These are phyloP conservation scores for Claviceps fusiformis DNA, from an alignment of 2,329 filamentous ascomycete species.

Conservation along the genomic window DNA sequence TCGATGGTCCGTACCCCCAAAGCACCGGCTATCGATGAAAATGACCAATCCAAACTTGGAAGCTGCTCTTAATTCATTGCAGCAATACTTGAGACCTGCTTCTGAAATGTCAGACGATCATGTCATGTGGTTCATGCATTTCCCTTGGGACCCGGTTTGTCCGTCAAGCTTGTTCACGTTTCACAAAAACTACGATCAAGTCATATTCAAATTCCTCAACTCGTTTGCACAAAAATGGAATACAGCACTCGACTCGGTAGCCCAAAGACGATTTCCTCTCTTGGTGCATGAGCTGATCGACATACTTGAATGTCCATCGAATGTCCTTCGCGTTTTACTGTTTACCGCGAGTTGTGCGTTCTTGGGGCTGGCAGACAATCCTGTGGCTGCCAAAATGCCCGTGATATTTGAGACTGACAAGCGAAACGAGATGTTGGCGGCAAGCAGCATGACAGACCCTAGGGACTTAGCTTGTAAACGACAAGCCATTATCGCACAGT, in stretches of 20 bases:
- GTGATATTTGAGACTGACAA: background rate
- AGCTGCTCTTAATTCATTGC: slow-evolving; percentile 8
- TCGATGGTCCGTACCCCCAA: slow-evolving; percentile 31
- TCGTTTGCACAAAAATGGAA: slow-evolving; percentile 13
- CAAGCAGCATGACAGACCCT: background rate
- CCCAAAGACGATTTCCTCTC: slow-evolving; percentile 14
- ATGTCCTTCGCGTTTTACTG: slow-evolving; percentile 12
- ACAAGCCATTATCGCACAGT: background rate
- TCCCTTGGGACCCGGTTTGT: background rate
- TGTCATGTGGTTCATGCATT: background rate
- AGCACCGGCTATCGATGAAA: slow-evolving; percentile 13
- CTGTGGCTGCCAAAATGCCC: background rate
- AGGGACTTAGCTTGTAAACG: background rate
- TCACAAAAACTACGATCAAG: background rate
- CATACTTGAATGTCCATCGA: slow-evolving; percentile 14
- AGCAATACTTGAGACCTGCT: background rate
- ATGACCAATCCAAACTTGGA: slow-evolving; percentile 8
- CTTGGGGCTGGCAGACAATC: slow-evolving; percentile 7
- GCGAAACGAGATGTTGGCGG: background rate
- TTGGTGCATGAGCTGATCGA: slow-evolving; percentile 13
- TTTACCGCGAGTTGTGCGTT: slow-evolving; percentile 18
- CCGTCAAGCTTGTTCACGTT: background rate
- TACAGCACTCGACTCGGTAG: slow-evolving; percentile 4
- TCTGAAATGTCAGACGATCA: background rate
- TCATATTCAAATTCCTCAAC: slow-evolving; percentile 13